phyloP scores from a whole-genome alignment of 2,329 filamentous ascomycete genomes.

The Grosmannia penicillata region DNA sequence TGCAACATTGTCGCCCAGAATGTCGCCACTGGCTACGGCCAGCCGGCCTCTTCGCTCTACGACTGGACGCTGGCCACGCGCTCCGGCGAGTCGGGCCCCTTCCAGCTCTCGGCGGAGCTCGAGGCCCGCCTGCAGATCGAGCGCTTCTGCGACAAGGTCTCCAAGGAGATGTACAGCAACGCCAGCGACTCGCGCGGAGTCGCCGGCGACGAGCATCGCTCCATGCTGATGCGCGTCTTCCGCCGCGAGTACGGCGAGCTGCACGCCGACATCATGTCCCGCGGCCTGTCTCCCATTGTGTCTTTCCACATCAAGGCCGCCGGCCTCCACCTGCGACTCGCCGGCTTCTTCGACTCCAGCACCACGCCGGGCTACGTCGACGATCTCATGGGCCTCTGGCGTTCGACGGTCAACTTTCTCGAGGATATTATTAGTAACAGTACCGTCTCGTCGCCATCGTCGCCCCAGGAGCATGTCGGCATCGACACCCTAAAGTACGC shows the following conservation, averaged over 20 bases:
- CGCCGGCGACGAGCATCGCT: constrained; percentile 50
- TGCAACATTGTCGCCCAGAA: constrained; percentile 75
- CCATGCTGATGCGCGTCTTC: constrained; percentile 52
- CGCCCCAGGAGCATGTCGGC: constrained; percentile 27
- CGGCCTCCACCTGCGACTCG: constrained; percentile 59
- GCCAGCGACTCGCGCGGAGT: constrained; percentile 57
- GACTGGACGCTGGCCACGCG: constrained; percentile 56
- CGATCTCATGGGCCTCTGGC: constrained; percentile 63
- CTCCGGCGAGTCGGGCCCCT: constrained; percentile 43
- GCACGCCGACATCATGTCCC: constrained; percentile 43
- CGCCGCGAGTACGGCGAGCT: constrained; percentile 50
- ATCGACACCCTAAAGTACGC: constrained; percentile 49
- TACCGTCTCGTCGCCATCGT: constrained; percentile 24
- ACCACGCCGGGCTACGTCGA: constrained; percentile 56
- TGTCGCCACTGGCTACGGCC: constrained; percentile 70
- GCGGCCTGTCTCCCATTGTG: constrained; percentile 41
- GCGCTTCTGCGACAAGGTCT: constrained; percentile 62
- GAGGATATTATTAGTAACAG: constrained; percentile 45
- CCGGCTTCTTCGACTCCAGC: constrained; percentile 69
- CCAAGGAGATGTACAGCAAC: constrained; percentile 67
- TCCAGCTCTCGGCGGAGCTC: constrained; percentile 45
- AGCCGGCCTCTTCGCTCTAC: constrained; percentile 64
- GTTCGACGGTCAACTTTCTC: constrained; percentile 54
- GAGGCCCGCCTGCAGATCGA: constrained; percentile 57
- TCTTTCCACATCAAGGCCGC: constrained; percentile 59